These are phyloP conservation scores for Xylaria sp. DNA, from an alignment of 2,329 filamentous ascomycete genomes.

Conservation along the genomic window DNA sequence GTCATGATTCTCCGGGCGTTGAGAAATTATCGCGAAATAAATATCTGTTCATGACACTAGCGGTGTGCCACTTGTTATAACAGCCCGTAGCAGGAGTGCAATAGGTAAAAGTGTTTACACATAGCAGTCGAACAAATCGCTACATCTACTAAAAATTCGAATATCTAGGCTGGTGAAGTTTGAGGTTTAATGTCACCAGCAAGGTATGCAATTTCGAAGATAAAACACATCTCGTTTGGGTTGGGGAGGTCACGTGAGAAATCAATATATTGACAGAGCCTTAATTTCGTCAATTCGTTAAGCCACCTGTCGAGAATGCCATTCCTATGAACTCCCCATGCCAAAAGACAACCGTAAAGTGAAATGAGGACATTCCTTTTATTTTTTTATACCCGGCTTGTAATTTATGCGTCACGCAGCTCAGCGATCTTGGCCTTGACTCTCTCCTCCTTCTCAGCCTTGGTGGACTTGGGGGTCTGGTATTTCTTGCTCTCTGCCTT, in stretches of 20 bases:
- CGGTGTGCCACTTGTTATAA: not conserved
- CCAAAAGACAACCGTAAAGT: constrained; percentile 41
- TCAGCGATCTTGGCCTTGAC: constrained; percentile 92
- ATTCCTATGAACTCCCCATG: constrained; percentile 42
- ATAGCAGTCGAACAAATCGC: too few relatives aligned
- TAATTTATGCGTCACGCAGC: constrained; percentile 63
- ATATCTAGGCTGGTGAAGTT: too few relatives aligned
- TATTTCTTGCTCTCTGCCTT: constrained; percentile 95
- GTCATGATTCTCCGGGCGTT: too few relatives aligned
- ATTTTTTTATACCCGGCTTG: constrained; percentile 27
- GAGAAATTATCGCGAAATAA: not conserved
- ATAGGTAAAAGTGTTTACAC: too few relatives aligned
- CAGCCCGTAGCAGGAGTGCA: too few relatives aligned
- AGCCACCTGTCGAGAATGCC: constrained; percentile 35
- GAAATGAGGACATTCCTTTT: constrained; percentile 34
- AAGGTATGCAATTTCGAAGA: not conserved
- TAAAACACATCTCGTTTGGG: too few relatives aligned
- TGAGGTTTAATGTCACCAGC: not conserved
- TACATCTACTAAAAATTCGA: too few relatives aligned
- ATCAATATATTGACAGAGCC: constrained; percentile 28
- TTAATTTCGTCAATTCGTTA: constrained; percentile 41
- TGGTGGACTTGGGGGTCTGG: constrained; percentile 76
- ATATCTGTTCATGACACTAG: not conserved
- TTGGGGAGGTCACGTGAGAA: constrained; percentile 17
- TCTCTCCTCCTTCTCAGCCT: constrained; percentile 80